A percentile compares a stretch with the other conserved stretches of the same genome.
phyloP scores from a whole-genome alignment of 768 basidiomycete genomes.

The Pleurotus giganteus region DNA sequence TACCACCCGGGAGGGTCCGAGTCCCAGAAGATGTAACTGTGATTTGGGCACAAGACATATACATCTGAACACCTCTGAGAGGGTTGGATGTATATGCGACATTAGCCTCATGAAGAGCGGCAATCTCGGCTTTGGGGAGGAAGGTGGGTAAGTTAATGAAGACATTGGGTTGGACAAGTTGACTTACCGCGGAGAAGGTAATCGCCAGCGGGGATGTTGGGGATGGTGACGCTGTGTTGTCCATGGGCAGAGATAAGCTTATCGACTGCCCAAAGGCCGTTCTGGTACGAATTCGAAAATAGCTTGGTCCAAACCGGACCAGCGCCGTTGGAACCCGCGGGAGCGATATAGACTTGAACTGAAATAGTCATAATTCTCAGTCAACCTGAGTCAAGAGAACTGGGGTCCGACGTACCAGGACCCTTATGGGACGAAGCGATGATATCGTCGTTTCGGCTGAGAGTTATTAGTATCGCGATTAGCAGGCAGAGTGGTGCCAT shows the following conservation, averaged over 20 bases:
- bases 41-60: constrained; percentile 49
- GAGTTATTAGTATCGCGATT: background rate
- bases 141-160: background rate
- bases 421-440: constrained; percentile 34
- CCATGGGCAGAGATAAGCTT: constrained; percentile 27
- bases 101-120: constrained; percentile 32
- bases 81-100: constrained; percentile 25
- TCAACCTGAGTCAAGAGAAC: no score
- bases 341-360: constrained; percentile 33
- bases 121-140: constrained; percentile 27
- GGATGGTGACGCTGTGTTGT: constrained; percentile 31
- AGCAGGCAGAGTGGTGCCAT: background rate
- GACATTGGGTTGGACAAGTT: background rate
- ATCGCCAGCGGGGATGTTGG: constrained; percentile 31
- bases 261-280: constrained; percentile 30
- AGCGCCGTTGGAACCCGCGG: constrained; percentile 25
- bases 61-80: constrained; percentile 46
- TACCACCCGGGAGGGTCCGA: constrained; percentile 24
- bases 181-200: constrained; percentile 31
- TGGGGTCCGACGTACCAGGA: constrained; percentile 28
- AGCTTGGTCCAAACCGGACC: constrained; percentile 33
- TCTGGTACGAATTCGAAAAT: constrained; percentile 23
- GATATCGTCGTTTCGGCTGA: constrained; percentile 34
- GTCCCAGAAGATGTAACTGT: constrained; percentile 32
- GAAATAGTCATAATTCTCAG: background rate